Conservation (phyloP, 2,329 filamentous ascomycete genomes). For the Chalaropsis thielavioides region DNA sequence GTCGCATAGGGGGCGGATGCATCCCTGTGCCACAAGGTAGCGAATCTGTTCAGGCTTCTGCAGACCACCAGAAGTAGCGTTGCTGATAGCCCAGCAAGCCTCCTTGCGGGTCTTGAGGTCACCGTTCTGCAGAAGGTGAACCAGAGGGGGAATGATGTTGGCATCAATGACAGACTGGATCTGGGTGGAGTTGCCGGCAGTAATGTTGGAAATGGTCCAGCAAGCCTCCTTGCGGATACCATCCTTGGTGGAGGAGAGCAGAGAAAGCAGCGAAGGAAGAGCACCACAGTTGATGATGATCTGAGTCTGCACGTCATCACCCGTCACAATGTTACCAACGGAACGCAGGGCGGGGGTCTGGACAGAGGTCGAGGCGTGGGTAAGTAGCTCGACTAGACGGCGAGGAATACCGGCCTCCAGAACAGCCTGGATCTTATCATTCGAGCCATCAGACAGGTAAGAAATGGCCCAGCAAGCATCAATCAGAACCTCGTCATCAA, state of each 20-base stretch:
- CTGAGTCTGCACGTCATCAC: slow-evolving; percentile 96
- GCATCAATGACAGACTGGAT: slow-evolving; percentile 95
- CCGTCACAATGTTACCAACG: slow-evolving; percentile 96
- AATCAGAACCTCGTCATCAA: slow-evolving; percentile 95
- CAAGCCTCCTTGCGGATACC: slow-evolving; percentile 98
- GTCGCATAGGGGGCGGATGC: slow-evolving; percentile 94
- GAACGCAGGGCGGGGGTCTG: slow-evolving; percentile 95
- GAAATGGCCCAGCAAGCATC: slow-evolving; percentile 99
- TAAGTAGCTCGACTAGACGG: slow-evolving; percentile 87
- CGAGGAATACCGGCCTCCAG: slow-evolving; percentile 97
- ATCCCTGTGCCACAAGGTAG: slow-evolving; percentile 82
- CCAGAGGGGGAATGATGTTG: slow-evolving; percentile 90
- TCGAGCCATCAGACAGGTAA: slow-evolving; percentile 92
- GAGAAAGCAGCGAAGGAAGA: slow-evolving; percentile 77
- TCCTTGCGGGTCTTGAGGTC: slow-evolving; percentile 99
- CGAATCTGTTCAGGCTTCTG: slow-evolving; percentile 98
- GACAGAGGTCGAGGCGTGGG: slow-evolving; percentile 95
- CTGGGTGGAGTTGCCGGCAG: slow-evolving; percentile 91
- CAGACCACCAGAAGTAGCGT: slow-evolving; percentile 89
- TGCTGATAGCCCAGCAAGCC: slow-evolving; percentile 98
- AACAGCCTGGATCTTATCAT: slow-evolving; percentile 98
- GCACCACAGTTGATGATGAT: slow-evolving; percentile 98
- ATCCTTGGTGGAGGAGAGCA: slow-evolving; percentile 94
- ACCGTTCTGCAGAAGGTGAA: slow-evolving; percentile 88
- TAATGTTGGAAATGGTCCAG: slow-evolving; percentile 99